A percentile compares a stretch with the other conserved stretches of the same genome.
Conservation (phyloP, 257 asterid species). For the Solanum sitiens region DNA sequence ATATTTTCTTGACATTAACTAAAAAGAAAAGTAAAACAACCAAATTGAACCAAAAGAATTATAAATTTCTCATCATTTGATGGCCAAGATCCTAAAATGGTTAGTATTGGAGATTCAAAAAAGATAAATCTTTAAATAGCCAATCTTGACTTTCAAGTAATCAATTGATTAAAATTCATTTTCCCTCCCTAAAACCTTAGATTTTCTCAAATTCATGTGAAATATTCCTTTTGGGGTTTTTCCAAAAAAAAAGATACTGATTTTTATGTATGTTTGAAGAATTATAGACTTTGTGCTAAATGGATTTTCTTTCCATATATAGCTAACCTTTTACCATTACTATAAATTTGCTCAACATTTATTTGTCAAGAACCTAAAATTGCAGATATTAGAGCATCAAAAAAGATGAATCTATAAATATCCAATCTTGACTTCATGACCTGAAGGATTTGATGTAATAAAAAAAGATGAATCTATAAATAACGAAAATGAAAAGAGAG, state of each 20-base stretch:
- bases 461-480: too few relatives aligned
- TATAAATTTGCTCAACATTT: constrained; percentile 11
- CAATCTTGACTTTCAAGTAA: neutral
- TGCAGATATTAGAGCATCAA: constrained; percentile 24
- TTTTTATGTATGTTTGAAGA: constrained; percentile 26
- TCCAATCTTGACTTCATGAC: too few relatives aligned
- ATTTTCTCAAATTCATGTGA: neutral
- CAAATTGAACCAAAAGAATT: too few relatives aligned
- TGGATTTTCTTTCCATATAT: constrained; percentile 10
- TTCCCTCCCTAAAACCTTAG: neutral
- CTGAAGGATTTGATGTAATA: too few relatives aligned
- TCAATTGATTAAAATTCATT: neutral
- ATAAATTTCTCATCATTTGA: neutral
- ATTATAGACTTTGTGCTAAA: constrained; percentile 21
- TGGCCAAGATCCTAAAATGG: too few relatives aligned
- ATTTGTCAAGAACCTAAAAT: constrained; percentile 36
- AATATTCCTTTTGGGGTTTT: neutral
- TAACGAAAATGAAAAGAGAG: too few relatives aligned
- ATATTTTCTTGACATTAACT: too few relatives aligned
- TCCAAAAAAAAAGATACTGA: neutral
- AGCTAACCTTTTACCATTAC: constrained; percentile 18
- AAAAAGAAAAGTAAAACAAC: too few relatives aligned
- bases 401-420: constrained; percentile 18
- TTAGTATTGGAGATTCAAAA: too few relatives aligned
- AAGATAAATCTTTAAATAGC: neutral